phyloP scores from a whole-genome alignment of 2,329 filamentous ascomycete species.

The Teratosphaeria pseudoeucalypti region DNA sequence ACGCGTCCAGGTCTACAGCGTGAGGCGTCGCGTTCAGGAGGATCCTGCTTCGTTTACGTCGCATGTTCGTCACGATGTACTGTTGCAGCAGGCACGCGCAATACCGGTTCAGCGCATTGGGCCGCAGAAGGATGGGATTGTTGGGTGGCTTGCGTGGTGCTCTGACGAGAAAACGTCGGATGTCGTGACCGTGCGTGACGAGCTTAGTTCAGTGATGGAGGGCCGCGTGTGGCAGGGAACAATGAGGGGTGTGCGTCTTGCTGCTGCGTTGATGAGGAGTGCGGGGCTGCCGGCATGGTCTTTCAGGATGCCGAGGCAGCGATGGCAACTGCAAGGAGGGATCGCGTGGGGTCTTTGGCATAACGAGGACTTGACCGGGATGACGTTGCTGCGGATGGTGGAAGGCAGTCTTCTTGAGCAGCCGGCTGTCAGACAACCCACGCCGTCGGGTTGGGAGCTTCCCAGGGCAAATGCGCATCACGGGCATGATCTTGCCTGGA shows the following conservation, averaged over 20 bases:
- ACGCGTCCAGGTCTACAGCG: neutral
- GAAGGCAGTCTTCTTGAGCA: neutral
- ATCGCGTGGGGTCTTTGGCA: neutral
- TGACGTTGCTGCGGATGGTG: neutral
- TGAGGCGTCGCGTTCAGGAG: neutral
- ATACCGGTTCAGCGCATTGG: neutral
- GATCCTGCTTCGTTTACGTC: neutral
- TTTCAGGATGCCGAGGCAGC: neutral
- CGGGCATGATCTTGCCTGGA: neutral
- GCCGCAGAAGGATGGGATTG: neutral
- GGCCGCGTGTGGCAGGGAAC: neutral
- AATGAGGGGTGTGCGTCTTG: neutral
- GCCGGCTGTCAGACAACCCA: neutral
- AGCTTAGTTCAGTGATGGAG: neutral
- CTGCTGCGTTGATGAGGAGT: neutral
- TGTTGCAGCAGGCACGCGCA: neutral
- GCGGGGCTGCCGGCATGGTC: neutral
- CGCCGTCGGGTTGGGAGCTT: neutral
- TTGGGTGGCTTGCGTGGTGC: neutral
- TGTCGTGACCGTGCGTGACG: neutral
- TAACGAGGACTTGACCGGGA: neutral
- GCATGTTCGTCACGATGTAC: neutral
- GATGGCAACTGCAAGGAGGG: neutral
- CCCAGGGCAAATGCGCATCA: neutral
- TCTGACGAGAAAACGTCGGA: neutral